Evolutionary conservation across 768 basidiomycete genomes (phyloP), one percentile per base, ranked within the genome.

Genomic region (Trametes maxima): DNA sequence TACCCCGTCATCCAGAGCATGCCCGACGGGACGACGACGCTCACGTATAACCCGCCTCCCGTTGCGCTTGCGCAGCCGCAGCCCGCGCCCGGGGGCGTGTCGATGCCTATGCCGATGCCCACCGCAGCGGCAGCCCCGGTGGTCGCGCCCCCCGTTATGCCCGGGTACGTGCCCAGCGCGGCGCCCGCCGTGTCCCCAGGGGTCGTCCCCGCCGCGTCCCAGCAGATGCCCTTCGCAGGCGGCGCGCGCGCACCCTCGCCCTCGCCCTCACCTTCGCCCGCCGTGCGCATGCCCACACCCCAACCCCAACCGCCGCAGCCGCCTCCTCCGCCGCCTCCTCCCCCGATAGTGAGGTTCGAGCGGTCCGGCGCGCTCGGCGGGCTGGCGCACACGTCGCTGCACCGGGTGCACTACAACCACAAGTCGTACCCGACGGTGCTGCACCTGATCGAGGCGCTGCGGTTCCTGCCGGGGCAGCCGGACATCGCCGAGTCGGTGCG

Each of bases 401-500:
- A 90, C 66, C 78, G 77, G 5, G 80, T 94, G 21, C 56, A 85
- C 54, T 86, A 85, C 70, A 70, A 78, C 37, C 78, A 83, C 35
- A 76, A 75, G 54, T 71, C 73, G 43, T 94, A 86, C 65, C 88
- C 88, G 1, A 88, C 85, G 1, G 91, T 87, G 11, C 72, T 85
- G 66, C 91, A 93, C 65, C 78, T 93, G n/a, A 81, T 85, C 55
- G 89, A 93, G 72, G 89, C 90, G 10, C 76, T 89, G 68, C 89
- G 89, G 70, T 93, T 85, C 71, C 67, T 84, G 39, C 77, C 78
- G 2, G 71, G 76, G 21, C 75, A 77, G 2, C 83, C 82, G 0
- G 71, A 82, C 0, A 65, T 88, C 17, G 84, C 85, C 12, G 85
- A 89, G 57, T 66, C 67, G 28, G 87, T 92, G 57, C 78, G 88